Evolutionary conservation across 371 early-diverging fungal genomes (phyloP).

Genomic region (Lichtheimia corymbifera): DNA sequence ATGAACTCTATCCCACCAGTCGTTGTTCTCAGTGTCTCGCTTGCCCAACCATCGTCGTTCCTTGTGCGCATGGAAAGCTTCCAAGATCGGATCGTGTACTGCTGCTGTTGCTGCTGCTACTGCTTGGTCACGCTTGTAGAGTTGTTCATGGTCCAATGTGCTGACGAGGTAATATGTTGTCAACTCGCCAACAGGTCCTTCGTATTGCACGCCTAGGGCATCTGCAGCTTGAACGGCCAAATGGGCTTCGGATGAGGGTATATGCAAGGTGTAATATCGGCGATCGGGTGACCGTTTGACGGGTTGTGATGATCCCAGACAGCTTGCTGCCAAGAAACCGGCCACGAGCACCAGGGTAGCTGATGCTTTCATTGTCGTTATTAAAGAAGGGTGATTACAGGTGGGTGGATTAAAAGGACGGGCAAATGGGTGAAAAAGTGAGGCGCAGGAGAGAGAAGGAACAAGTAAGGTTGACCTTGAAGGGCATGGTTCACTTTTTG

Average conservation of each 20-base stretch:
- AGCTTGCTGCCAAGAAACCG: background rate
- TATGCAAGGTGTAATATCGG: conserved; percentile 50
- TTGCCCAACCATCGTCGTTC: background rate
- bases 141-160: conserved; percentile 10
- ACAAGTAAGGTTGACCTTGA: background rate
- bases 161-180: conserved; percentile 59
- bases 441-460: background rate
- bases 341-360: background rate
- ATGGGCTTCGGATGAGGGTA: conserved; percentile 20
- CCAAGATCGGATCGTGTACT: conserved; percentile 17
- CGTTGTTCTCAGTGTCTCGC: conserved; percentile 3
- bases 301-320: background rate
- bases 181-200: conserved; percentile 68
- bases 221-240: conserved; percentile 32
- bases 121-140: conserved; percentile 19
- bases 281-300: conserved; percentile 26
- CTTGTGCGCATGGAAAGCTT: conserved; percentile 19
- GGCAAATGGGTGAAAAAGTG: background rate
- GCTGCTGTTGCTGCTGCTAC: background rate
- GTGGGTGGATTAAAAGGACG: background rate
- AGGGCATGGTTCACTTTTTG: too few relatives aligned
- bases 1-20: conserved; percentile 16
- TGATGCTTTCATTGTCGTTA: too few relatives aligned
- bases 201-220: conserved; percentile 40
- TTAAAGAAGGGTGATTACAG: background rate